Evolutionary conservation across 768 basidiomycete genomes (phyloP).

Genomic region (Trametes cingulata): DNA sequence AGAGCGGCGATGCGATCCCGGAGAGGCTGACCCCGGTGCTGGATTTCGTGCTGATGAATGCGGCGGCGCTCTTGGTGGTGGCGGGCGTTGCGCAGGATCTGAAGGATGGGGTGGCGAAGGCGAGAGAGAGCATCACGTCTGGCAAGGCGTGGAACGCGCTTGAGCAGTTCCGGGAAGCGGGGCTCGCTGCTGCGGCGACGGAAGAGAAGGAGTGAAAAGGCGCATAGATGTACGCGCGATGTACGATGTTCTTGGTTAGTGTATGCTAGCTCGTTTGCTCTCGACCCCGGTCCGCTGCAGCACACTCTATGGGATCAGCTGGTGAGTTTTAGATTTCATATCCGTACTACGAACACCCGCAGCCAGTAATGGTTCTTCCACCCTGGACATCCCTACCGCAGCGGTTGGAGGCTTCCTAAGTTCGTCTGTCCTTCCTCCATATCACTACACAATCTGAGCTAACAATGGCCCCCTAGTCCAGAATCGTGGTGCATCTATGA

Average conservation of each 20-base stretch:
- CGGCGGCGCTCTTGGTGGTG: constrained; percentile 84
- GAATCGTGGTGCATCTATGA: too few relatives aligned
- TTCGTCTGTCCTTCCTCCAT: background rate
- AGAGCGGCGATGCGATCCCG: constrained; percentile 56
- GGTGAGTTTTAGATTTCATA: background rate
- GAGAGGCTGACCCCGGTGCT: constrained; percentile 60
- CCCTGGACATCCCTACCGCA: too few relatives aligned
- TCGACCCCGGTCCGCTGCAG: too few relatives aligned
- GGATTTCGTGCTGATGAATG: constrained; percentile 90
- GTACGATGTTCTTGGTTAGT: background rate
- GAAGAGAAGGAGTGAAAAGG: background rate
- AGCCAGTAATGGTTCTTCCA: too few relatives aligned
- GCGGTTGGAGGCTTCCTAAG: background rate
- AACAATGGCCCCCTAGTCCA: background rate
- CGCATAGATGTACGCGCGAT: background rate
- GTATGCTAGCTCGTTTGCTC: background rate
- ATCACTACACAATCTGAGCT: too few relatives aligned
- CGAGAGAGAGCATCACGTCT: constrained; percentile 29
- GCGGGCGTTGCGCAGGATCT: constrained; percentile 60
- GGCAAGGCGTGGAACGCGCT: constrained; percentile 35
- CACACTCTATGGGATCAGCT: background rate
- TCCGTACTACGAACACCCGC: background rate
- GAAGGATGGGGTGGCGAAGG: constrained; percentile 25
- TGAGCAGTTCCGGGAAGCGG: constrained; percentile 30
- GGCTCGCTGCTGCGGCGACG: constrained; percentile 20